Conservation (phyloP, 257 asterid species). For the Solanum verrucosum region DNA sequence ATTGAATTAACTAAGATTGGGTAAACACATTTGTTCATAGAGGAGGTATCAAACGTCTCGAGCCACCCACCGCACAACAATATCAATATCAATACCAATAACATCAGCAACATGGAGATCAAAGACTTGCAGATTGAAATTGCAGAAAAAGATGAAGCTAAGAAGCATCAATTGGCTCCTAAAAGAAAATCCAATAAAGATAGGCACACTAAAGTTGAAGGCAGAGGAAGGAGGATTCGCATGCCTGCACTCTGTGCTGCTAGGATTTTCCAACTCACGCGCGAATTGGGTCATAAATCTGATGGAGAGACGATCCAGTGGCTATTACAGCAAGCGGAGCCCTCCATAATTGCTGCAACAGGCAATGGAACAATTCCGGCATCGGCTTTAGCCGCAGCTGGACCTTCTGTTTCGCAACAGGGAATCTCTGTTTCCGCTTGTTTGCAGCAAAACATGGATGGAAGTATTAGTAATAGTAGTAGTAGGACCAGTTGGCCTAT, state of each 20-base stretch:
- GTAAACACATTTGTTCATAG: conserved; percentile 25
- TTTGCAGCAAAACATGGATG: neutral
- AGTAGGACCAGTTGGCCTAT: conserved; percentile 44
- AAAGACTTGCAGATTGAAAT: conserved; percentile 18
- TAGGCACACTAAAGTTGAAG: conserved; percentile 72
- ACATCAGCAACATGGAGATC: conserved; percentile 4
- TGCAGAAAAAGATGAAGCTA: conserved; percentile 30
- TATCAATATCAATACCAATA: neutral
- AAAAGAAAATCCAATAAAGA: conserved; percentile 62
- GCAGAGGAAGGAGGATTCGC: conserved; percentile 68
- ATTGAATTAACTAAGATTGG: neutral
- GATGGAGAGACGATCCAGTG: conserved; percentile 80
- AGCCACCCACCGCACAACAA: neutral
- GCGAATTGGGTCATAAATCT: conserved; percentile 77
- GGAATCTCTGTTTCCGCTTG: conserved; percentile 33
- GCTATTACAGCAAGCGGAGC: conserved; percentile 65
- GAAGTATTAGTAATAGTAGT: conserved; percentile 5
- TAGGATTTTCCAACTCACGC: conserved; percentile 59
- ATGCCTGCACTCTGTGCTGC: conserved; percentile 85
- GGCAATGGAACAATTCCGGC: conserved; percentile 74
- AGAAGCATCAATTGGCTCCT: conserved; percentile 42
- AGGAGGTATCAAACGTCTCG: conserved; percentile 13
- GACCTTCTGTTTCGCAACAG: conserved; percentile 31
- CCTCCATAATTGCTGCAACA: conserved; percentile 67
- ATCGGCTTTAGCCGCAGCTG: conserved; percentile 50